Conservation (phyloP, 768 basidiomycete genomes). For the Suillus fuscotomentosus region DNA sequence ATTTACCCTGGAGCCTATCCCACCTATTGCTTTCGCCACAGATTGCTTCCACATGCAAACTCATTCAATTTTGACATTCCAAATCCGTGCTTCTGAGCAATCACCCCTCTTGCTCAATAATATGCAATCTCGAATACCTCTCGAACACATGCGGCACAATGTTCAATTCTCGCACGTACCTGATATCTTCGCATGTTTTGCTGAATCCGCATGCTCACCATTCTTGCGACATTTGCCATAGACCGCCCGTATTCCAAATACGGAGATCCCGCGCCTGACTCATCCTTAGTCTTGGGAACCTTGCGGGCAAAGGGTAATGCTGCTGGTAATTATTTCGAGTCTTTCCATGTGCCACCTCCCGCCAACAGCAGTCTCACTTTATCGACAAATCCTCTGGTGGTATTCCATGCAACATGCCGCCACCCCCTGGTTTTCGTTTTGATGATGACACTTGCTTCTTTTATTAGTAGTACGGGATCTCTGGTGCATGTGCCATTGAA, state of each 20-base stretch:
- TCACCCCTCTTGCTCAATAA: not conserved
- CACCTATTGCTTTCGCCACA: not conserved
- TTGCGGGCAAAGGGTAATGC: too few relatives aligned
- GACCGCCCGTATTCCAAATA: not conserved
- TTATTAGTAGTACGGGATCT: not conserved
- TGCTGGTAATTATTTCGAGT: not conserved
- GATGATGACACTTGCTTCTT: not conserved
- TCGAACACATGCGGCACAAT: not conserved
- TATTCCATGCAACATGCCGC: not conserved
- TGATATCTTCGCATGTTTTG: not conserved
- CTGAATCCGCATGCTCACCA: not conserved
- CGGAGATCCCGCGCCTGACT: not conserved
- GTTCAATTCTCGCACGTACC: not conserved
- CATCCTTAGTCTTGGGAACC: not conserved
- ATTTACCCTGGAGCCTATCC: not conserved
- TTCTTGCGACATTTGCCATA: too few relatives aligned
- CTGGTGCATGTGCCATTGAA: not conserved
- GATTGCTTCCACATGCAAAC: not conserved
- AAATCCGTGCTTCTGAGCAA: not conserved
- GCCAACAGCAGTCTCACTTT: not conserved
- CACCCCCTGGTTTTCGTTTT: not conserved
- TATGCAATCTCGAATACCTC: not conserved
- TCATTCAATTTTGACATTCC: not conserved
- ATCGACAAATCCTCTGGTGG: not conserved
- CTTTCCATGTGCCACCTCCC: not conserved